phyloP scores from a whole-genome alignment of 2,329 filamentous ascomycete genomes.

The Tolypocladium paradoxum region DNA sequence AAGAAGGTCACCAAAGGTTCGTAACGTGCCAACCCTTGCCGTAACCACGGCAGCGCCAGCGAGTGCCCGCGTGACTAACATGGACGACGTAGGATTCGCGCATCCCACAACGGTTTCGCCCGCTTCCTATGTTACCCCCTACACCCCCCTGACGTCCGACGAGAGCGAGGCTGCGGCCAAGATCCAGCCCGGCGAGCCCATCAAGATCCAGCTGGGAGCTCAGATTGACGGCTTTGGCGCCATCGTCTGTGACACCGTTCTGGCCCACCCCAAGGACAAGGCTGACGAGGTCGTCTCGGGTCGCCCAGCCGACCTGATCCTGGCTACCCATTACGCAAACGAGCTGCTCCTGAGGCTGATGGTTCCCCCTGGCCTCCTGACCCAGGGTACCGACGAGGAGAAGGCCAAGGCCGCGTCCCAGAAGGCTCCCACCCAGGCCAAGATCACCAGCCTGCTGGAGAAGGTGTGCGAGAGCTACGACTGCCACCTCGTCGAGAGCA shows the following conservation, averaged over 20 bases:
- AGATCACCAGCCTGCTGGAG: slow-evolving; percentile 80
- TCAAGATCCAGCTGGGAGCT: slow-evolving; percentile 98
- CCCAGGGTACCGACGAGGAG: slow-evolving; percentile 80
- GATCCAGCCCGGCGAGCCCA: slow-evolving; percentile 73
- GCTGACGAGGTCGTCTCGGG: slow-evolving; percentile 57
- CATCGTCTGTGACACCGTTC: slow-evolving; percentile 87
- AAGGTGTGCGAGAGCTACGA: slow-evolving; percentile 88
- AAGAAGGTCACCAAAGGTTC: slow-evolving; percentile 91
- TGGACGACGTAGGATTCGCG: slow-evolving; percentile 53
- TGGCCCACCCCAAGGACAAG: slow-evolving; percentile 55
- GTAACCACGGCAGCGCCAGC: background rate
- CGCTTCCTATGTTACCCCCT: slow-evolving; percentile 87
- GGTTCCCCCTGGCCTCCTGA: slow-evolving; percentile 78
- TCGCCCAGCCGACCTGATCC: slow-evolving; percentile 73
- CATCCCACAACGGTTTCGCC: slow-evolving; percentile 95
- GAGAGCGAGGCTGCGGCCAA: slow-evolving; percentile 69
- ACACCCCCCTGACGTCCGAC: slow-evolving; percentile 85
- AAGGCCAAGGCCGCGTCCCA: slow-evolving; percentile 79
- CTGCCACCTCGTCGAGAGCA: slow-evolving; percentile 91
- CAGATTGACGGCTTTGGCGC: slow-evolving; percentile 96
- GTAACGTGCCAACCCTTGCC: slow-evolving; percentile 12
- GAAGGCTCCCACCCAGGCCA: slow-evolving; percentile 74
- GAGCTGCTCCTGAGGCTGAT: slow-evolving; percentile 87
- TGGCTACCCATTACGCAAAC: slow-evolving; percentile 91
- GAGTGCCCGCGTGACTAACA: background rate